A percentile compares a stretch with the other conserved stretches of the same genome.
phyloP scores from a whole-genome alignment of 179 eudicot genomes.

The Camellia oleifera region DNA sequence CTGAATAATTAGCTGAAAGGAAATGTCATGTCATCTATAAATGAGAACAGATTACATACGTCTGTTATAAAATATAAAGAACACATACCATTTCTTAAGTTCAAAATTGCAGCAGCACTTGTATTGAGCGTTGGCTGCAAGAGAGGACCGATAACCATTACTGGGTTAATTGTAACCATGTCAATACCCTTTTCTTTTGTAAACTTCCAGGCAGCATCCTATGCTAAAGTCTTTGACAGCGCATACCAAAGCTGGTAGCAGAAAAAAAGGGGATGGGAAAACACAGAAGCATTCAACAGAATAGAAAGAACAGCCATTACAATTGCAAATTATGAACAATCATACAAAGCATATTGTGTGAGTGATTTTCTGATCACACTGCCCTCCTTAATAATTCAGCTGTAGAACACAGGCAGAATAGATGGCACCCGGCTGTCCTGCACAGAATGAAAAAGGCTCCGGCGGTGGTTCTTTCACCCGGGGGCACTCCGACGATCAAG shows the following conservation, averaged over 20 bases:
- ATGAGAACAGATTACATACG: neutral
- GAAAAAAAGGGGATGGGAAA: neutral
- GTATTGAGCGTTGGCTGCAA: conserved; percentile 28
- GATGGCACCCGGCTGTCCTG: too few relatives aligned
- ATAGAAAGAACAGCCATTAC: neutral
- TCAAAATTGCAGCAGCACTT: conserved; percentile 24
- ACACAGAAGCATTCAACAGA: neutral
- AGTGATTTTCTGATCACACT: too few relatives aligned
- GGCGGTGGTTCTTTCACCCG: too few relatives aligned
- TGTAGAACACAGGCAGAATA: too few relatives aligned
- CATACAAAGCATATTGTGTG: neutral
- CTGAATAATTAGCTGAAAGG: too few relatives aligned
- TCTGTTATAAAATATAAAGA: neutral
- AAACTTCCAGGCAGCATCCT: conserved; percentile 30
- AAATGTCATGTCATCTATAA: neutral
- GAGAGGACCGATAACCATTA: conserved; percentile 29
- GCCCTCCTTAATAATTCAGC: too few relatives aligned
- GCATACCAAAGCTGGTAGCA: conserved; percentile 21
- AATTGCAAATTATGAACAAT: neutral
- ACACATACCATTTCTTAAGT: conserved; percentile 17
- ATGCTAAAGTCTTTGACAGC: conserved; percentile 28
- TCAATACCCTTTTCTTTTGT: conserved; percentile 25
- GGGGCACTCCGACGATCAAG: too few relatives aligned
- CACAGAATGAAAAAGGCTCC: too few relatives aligned
- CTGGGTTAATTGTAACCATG: conserved; percentile 28